Conservation (phyloP, 2,329 filamentous ascomycete genomes). For the Thelonectria discophora region DNA sequence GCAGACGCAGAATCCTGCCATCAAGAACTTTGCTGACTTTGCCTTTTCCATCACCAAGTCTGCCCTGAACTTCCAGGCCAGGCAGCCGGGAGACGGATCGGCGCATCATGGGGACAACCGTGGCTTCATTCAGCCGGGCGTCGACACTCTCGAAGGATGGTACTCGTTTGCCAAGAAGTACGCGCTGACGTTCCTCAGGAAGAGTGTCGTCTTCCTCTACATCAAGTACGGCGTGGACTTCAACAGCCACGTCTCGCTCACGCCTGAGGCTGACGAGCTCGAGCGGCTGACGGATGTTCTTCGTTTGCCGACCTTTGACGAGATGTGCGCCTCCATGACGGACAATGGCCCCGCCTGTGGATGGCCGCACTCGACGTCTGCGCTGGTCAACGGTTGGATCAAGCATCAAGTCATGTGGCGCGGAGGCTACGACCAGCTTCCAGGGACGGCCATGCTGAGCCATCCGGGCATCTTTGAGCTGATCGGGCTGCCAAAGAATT, state of each 20-base stretch:
- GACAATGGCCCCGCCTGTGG: slow-evolving; percentile 54
- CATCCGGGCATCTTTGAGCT: slow-evolving; percentile 96
- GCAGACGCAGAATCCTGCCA: slow-evolving; percentile 55
- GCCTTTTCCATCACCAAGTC: slow-evolving; percentile 58
- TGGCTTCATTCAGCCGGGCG: slow-evolving; percentile 64
- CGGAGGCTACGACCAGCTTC: slow-evolving; percentile 42
- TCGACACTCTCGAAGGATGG: slow-evolving; percentile 63
- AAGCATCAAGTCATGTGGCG: slow-evolving; percentile 64
- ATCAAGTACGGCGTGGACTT: slow-evolving; percentile 91
- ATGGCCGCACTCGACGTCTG: slow-evolving; percentile 58
- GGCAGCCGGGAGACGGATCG: slow-evolving; percentile 39
- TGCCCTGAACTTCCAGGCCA: slow-evolving; percentile 52
- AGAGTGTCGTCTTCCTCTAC: slow-evolving; percentile 83
- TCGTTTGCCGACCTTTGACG: slow-evolving; percentile 78
- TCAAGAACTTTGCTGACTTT: slow-evolving; percentile 66
- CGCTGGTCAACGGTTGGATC: slow-evolving; percentile 75
- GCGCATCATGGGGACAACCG: slow-evolving; percentile 49
- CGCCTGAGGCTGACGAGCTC: slow-evolving; percentile 77
- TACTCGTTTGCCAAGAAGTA: slow-evolving; percentile 78
- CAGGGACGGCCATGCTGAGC: slow-evolving; percentile 62
- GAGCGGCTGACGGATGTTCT: slow-evolving; percentile 81
- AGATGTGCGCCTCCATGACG: slow-evolving; percentile 73
- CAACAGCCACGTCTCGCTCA: slow-evolving; percentile 70
- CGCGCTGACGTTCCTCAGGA: slow-evolving; percentile 88
- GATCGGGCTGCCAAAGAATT: slow-evolving; percentile 89